phyloP scores from a whole-genome alignment of 2,329 filamentous ascomycete genomes.

The Exophiala phaeomuriformis region DNA sequence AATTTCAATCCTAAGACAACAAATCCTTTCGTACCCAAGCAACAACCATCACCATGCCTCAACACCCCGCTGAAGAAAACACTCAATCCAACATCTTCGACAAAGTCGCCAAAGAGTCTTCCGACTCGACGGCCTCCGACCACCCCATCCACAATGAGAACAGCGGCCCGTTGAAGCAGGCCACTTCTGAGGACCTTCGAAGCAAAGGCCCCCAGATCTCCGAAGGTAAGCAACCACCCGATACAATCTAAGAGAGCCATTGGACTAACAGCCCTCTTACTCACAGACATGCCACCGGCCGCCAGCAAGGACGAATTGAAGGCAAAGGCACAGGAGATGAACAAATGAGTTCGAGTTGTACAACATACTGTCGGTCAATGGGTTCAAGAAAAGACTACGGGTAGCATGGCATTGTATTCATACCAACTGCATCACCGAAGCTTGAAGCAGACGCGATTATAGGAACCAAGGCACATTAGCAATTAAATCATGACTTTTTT shows the following conservation, averaged over 20 bases:
- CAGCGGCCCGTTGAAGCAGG: conserved; percentile 35
- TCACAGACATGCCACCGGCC: conserved; percentile 36
- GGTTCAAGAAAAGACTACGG: background rate
- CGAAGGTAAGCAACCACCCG: conserved; percentile 34
- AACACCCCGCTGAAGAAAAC: conserved; percentile 34
- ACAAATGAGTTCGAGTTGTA: conserved; percentile 43
- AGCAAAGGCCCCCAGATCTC: conserved; percentile 28
- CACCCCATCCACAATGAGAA: conserved; percentile 35
- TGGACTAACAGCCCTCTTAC: conserved; percentile 40
- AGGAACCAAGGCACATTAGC: background rate
- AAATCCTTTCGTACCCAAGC: background rate
- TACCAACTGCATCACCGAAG: background rate
- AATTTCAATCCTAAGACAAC: too few relatives aligned
- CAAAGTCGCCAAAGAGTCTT: conserved; percentile 34
- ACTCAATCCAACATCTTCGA: conserved; percentile 32
- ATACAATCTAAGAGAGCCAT: background rate
- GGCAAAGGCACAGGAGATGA: conserved; percentile 58
- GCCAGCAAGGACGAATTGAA: conserved; percentile 58
- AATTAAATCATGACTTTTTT: background rate
- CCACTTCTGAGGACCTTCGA: background rate
- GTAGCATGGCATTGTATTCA: background rate
- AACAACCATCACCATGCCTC: conserved; percentile 31
- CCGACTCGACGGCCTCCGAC: conserved; percentile 33
- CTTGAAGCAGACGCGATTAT: background rate
- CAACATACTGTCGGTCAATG: background rate